Evolutionary conservation across 768 basidiomycete genomes (phyloP), one percentile per base, ranked within the genome.

Genomic region (Russula brevipes): DNA sequence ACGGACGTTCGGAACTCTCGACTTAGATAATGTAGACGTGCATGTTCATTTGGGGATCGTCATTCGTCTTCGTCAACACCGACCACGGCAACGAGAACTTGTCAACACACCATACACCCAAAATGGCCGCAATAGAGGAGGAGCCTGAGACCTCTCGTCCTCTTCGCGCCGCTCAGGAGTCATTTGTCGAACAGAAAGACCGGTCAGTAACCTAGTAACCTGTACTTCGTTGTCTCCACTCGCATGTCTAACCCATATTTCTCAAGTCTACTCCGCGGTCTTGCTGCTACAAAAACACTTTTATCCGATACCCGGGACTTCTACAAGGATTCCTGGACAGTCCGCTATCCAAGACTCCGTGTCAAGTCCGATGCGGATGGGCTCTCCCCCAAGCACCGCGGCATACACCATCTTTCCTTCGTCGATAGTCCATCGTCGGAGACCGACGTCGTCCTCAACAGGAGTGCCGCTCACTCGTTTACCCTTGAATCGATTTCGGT

Each of bases 271-370:
- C 81, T 91, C 36, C 78, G 78, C 55, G 93, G 89, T n/a, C 83
- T 97, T 67, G 84, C 88, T 69, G 78, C 83, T 0, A 85, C 94
- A 42, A 82, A 84, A 69, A 69, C 76, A 11, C 81, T 98, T 49
- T 78, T 97, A 44, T 75, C 74, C 54, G 88, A 88, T 69, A 75
- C 98, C 24, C 82, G 84, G 54, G 77, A 78, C 55, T 97, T 96
- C 79, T 96, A 91, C 77, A 86, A 87, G 76, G 79, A 85, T 44
- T 82, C 89, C 66, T 97, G 93, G 94, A 82, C 90, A 31, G 85
- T 98, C 16, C 79, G 91, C 62, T 98, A 98, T 74, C 95, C 95
- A 57, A 82, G 83, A 70, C 77, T 94, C 59, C 76, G 78, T 36
- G 81, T 85, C 58, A 78, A 82, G 59, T 58, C 74, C 1, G 68